Percentiles rank a stretch among this genome's conserved stretches.
These are phyloP conservation scores for Fusarium chlamydosporum DNA, from an alignment of 2,329 filamentous ascomycete genomes.

Conservation along the genomic window DNA sequence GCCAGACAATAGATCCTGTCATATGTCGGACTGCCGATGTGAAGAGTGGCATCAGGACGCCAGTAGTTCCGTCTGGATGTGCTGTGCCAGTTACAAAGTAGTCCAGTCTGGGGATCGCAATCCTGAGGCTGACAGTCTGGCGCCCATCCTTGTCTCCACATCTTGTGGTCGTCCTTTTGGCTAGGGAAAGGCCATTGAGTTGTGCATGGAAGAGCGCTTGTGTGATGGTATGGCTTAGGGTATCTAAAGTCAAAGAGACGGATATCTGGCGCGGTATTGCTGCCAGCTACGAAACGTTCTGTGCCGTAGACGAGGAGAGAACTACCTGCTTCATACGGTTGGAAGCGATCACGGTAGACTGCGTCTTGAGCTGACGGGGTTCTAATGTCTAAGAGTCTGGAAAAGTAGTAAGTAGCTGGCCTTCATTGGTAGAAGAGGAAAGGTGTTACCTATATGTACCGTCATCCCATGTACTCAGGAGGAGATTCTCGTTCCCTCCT, in stretches of 20 bases:
- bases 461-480: slow-evolving; percentile 68
- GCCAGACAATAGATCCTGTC: slow-evolving; percentile 63
- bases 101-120: slow-evolving; percentile 56
- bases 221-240: slow-evolving; percentile 64
- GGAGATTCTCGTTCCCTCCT: slow-evolving; percentile 57
- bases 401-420: slow-evolving; percentile 1
- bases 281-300: slow-evolving; percentile 66
- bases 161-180: slow-evolving; percentile 36
- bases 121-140: slow-evolving; percentile 24
- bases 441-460: slow-evolving; percentile 60
- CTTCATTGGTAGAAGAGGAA: background rate
- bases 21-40: slow-evolving; percentile 56
- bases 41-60: slow-evolving; percentile 65
- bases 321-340: slow-evolving; percentile 62
- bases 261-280: slow-evolving; percentile 59
- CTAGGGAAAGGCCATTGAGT: slow-evolving; percentile 54
- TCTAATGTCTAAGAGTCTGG: slow-evolving; percentile 64
- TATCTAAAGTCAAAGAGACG: slow-evolving; percentile 70
- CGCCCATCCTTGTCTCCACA: slow-evolving; percentile 28
- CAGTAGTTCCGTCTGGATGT: slow-evolving; percentile 60
- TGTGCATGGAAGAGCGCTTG: slow-evolving; percentile 63
- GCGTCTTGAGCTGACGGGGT: slow-evolving; percentile 63
- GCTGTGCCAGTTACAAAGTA: slow-evolving; percentile 64
- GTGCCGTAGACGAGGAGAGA: slow-evolving; percentile 65
- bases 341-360: slow-evolving; percentile 67